phyloP scores from a whole-genome alignment of 176 grass and related monocot species.

The Triticum turgidum region DNA sequence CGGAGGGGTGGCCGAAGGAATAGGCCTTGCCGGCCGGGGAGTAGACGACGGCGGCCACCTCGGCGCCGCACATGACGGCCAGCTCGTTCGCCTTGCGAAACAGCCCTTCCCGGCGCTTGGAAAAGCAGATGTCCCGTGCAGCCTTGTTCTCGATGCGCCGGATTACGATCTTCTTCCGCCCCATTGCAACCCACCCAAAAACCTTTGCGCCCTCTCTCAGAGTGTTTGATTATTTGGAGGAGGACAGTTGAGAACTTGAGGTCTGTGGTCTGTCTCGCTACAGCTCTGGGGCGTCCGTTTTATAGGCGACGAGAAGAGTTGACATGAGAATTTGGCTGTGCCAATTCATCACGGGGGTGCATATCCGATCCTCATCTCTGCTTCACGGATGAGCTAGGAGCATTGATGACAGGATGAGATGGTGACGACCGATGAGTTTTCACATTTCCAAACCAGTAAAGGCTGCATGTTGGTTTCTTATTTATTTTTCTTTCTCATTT shows the following conservation, averaged over 20 bases:
- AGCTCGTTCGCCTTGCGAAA: neutral
- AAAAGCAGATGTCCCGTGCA: neutral
- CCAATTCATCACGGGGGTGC: neutral
- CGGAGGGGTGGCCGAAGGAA: neutral
- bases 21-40: neutral
- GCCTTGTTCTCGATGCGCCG: neutral
- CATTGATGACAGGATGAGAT: no score
- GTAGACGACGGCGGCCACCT: neutral
- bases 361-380: neutral
- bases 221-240: neutral
- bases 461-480: neutral
- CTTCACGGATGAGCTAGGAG: no score
- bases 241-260: neutral
- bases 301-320: neutral
- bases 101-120: neutral
- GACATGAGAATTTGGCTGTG: neutral
- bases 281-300: neutral
- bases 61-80: neutral
- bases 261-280: neutral
- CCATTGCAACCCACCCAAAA: neutral
- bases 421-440: neutral
- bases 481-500: neutral
- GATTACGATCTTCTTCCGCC: neutral
- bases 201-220: neutral
- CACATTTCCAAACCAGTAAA: neutral